Conservation (phyloP, 1,284 basidiomycete genomes). For the Fomitopsis pinicola region DNA sequence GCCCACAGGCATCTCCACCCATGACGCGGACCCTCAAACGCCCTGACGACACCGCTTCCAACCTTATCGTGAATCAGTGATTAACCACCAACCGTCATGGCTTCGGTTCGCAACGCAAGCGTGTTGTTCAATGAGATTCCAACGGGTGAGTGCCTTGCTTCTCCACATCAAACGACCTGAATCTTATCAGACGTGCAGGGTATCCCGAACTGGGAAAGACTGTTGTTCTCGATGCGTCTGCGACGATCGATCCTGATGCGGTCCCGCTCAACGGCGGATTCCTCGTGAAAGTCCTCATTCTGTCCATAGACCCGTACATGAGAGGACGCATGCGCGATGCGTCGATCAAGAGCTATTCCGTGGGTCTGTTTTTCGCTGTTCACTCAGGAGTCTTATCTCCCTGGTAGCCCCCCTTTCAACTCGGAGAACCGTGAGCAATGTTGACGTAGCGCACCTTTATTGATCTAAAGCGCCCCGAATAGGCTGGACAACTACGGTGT, state of each 20-base stretch:
- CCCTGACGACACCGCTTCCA: no score
- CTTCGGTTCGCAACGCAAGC: slow-evolving; percentile 8
- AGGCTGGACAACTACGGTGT: slow-evolving; percentile 29
- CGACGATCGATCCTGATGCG: slow-evolving; percentile 46
- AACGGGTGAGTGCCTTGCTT: background rate
- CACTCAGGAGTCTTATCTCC: background rate
- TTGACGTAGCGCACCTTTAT: background rate
- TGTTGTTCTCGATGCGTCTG: slow-evolving; percentile 39
- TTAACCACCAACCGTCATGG: slow-evolving; percentile 1
- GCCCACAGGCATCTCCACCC: no score
- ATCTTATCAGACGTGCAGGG: background rate
- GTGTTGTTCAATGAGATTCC: slow-evolving; percentile 11
- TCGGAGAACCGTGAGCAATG: slow-evolving; percentile 7
- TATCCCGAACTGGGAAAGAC: slow-evolving; percentile 35
- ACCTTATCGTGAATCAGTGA: background rate
- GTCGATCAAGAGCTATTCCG: slow-evolving; percentile 23
- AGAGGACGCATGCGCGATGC: slow-evolving; percentile 31
- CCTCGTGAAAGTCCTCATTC: slow-evolving; percentile 43
- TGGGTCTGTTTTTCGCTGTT: background rate
- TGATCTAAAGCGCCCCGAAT: background rate
- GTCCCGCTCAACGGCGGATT: slow-evolving; percentile 48
- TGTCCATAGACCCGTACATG: slow-evolving; percentile 50
- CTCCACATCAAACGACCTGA: no score
- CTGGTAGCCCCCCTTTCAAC: slow-evolving; percentile 23
- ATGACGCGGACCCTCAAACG: no score